These are phyloP conservation scores for Yamadazyma taylorii DNA, from an alignment of 1,139 yeast genomes.

Conservation along the genomic window DNA sequence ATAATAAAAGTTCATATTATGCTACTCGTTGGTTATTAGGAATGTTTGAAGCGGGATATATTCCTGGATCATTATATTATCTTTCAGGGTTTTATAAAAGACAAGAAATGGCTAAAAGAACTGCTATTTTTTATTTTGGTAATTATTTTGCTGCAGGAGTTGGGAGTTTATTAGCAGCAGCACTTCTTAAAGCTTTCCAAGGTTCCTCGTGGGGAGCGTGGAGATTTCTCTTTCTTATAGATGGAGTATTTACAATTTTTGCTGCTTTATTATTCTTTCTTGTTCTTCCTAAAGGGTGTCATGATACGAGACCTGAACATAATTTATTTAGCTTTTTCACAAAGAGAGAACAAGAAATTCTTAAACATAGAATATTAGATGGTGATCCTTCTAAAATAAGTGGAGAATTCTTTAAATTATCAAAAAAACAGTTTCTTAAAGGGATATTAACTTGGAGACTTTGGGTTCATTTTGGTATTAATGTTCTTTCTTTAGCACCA, in stretches of 20 bases:
- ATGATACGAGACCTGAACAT: not conserved
- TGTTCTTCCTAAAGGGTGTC: not conserved
- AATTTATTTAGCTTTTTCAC: not conserved
- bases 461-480: slow-evolving; percentile 1
- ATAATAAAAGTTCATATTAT: slow-evolving; percentile 3
- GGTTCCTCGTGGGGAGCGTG: slow-evolving; percentile 1
- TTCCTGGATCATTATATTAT: slow-evolving; percentile 24
- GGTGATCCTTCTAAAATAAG: not conserved
- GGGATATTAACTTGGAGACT: not conserved
- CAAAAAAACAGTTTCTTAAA: not conserved
- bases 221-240: slow-evolving; percentile 1
- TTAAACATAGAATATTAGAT: not conserved
- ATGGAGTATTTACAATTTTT: slow-evolving; percentile 5
- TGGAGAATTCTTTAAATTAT: not conserved
- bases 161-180: slow-evolving; percentile 1
- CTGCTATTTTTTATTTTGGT: slow-evolving; percentile 15
- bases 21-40: slow-evolving; percentile 19
- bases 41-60: slow-evolving; percentile 20
- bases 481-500: not conserved
- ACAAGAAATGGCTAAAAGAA: slow-evolving; percentile 21
- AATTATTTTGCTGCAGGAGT: slow-evolving; percentile 1
- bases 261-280: not conserved
- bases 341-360: not conserved
- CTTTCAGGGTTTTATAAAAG: slow-evolving; percentile 22
- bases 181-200: not conserved